Conservation (phyloP, 1,139 yeast species). For the Ogataea hybrid region DNA sequence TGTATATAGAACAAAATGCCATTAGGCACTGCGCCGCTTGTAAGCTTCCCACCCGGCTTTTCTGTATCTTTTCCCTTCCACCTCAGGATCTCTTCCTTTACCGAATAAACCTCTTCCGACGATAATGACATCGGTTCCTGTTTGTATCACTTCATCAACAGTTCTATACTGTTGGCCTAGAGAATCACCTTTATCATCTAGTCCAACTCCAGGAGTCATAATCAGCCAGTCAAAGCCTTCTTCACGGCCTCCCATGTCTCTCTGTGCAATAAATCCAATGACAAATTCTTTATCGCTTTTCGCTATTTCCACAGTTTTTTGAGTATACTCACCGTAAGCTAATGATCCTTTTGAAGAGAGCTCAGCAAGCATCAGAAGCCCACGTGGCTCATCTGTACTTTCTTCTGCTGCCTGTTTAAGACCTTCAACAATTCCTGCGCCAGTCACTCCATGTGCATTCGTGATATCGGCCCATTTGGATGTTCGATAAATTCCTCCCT, state of each 20-base stretch:
- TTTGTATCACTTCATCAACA: constrained; percentile 70
- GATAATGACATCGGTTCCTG: constrained; percentile 90
- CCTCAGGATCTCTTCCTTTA: constrained; percentile 89
- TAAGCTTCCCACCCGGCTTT: constrained; percentile 96
- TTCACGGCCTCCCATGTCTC: constrained; percentile 76
- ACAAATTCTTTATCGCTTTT: constrained; percentile 84
- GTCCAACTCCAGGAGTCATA: constrained; percentile 98
- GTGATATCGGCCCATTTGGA: constrained; percentile 96
- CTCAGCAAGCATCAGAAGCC: constrained; percentile 93
- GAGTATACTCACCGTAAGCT: constrained; percentile 89
- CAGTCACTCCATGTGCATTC: constrained; percentile 97
- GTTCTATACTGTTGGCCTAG: constrained; percentile 97
- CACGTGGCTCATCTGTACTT: constrained; percentile 64
- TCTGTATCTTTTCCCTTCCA: constrained; percentile 85
- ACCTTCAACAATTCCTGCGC: constrained; percentile 89
- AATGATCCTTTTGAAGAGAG: constrained; percentile 90
- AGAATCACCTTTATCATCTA: constrained; percentile 93
- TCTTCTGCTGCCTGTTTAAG: constrained; percentile 80
- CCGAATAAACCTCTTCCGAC: constrained; percentile 97
- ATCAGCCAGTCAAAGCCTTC: constrained; percentile 93
- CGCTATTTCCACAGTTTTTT: constrained; percentile 86
- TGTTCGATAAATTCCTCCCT: constrained; percentile 85
- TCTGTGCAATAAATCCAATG: constrained; percentile 95
- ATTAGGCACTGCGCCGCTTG: constrained; percentile 38
- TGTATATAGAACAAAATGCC: constrained; percentile 3